Evolutionary conservation across 78 protist genomes (phyloP).

Genomic region (Neovahlkampfia damariscottae): DNA sequence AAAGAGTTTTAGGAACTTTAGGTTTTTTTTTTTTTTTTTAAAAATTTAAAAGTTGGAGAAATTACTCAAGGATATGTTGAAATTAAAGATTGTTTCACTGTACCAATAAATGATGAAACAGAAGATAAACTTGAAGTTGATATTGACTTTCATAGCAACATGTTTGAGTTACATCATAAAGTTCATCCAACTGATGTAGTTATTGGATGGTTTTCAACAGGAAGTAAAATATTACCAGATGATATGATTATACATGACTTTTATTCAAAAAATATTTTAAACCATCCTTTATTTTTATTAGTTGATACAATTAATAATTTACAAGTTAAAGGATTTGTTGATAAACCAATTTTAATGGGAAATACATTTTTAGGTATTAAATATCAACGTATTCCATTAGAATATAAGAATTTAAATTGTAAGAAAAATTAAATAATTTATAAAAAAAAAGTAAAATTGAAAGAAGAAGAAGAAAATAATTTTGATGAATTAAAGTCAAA

Average conservation of each 20-base stretch:
- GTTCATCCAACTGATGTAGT: conserved; percentile 49
- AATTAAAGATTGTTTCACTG: conserved; percentile 54
- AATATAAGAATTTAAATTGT: too few relatives aligned
- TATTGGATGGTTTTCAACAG: conserved; percentile 60
- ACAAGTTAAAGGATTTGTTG: too few relatives aligned
- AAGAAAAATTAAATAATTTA: too few relatives aligned
- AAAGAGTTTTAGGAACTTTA: conserved; percentile 51
- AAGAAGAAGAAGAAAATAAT: too few relatives aligned
- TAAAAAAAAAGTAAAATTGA: too few relatives aligned
- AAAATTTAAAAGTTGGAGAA: too few relatives aligned
- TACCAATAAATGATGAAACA: conserved; percentile 40
- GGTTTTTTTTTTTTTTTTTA: too few relatives aligned
- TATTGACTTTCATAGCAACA: conserved; percentile 49
- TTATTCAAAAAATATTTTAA: conserved; percentile 36
- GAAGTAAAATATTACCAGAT: conserved; percentile 37
- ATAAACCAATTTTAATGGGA: too few relatives aligned
- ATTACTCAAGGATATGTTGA: conserved; percentile 51
- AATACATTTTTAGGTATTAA: too few relatives aligned
- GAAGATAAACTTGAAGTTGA: conserved; percentile 58
- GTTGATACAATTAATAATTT: background rate
- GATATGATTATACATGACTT: conserved; percentile 38
- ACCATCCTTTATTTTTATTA: background rate
- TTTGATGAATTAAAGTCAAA: too few relatives aligned
- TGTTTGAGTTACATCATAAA: conserved; percentile 47
- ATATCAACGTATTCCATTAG: too few relatives aligned